These are phyloP conservation scores for Purshia tridentata DNA, from an alignment of 306 rosid genomes.

Conservation along the genomic window DNA sequence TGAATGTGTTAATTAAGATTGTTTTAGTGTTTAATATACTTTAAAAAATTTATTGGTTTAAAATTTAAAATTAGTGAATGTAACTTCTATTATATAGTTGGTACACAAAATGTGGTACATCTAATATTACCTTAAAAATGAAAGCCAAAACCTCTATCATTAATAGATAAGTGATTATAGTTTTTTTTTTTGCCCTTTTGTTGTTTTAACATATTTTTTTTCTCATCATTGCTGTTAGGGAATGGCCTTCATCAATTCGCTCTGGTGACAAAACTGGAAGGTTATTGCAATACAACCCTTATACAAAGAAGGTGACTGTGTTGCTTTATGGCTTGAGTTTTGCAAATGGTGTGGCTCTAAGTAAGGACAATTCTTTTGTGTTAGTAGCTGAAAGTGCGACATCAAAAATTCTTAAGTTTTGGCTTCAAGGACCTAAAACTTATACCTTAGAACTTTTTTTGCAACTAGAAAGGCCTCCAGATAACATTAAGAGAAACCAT, in stretches of 20 bases:
- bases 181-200: no score
- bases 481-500: slow-evolving; percentile 48
- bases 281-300: slow-evolving; percentile 46
- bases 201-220: neutral
- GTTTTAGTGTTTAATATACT: no score
- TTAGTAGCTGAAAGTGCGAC: slow-evolving; percentile 40
- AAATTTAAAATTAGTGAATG: no score
- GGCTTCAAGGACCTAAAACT: slow-evolving; percentile 33
- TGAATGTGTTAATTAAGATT: no score
- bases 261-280: slow-evolving; percentile 61
- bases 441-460: slow-evolving; percentile 23
- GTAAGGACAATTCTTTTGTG: slow-evolving; percentile 47
- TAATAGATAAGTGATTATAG: no score
- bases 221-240: slow-evolving; percentile 24
- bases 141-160: no score
- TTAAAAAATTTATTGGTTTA: no score
- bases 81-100: no score
- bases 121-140: no score
- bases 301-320: slow-evolving; percentile 36
- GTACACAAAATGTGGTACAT: no score
- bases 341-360: slow-evolving; percentile 69
- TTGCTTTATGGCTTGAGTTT: slow-evolving; percentile 43
- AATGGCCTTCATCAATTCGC: slow-evolving; percentile 23
- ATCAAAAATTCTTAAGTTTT: slow-evolving; percentile 24
- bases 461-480: slow-evolving; percentile 41